Evolutionary conservation across 148 eudicot species (phyloP).

Genomic region (Camellia lanceoleosa): DNA sequence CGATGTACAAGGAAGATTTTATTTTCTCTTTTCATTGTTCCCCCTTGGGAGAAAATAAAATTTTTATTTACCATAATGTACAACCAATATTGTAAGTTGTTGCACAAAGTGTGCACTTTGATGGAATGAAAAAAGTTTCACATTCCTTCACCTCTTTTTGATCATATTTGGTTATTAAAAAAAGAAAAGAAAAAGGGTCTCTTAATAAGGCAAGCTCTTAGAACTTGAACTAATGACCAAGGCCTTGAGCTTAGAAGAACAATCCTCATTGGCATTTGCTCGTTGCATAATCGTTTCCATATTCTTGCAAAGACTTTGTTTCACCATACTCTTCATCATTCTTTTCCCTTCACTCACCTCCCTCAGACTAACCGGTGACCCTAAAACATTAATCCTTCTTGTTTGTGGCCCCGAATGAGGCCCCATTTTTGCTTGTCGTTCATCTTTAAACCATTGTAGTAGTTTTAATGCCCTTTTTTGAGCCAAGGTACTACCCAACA

Average conservation of each 20-base stretch:
- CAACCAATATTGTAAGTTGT: background rate
- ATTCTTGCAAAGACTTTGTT: conserved; percentile 70
- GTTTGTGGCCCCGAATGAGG: conserved; percentile 81
- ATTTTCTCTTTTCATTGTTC: no score
- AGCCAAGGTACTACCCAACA: conserved; percentile 74
- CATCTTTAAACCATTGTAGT: conserved; percentile 84
- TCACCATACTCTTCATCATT: conserved; percentile 78
- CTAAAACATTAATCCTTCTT: conserved; percentile 31
- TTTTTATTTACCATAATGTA: conserved; percentile 1
- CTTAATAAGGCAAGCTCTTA: conserved; percentile 84
- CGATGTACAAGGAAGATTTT: background rate
- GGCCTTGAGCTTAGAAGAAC: conserved; percentile 56
- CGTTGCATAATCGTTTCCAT: conserved; percentile 78
- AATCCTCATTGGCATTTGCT: conserved; percentile 55
- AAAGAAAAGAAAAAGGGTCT: no score
- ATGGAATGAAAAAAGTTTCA: background rate
- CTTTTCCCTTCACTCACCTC: conserved; percentile 56
- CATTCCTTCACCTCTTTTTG: background rate
- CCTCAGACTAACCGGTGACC: conserved; percentile 41
- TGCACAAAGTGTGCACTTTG: background rate
- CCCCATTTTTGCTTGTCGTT: conserved; percentile 49
- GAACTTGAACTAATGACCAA: conserved; percentile 82
- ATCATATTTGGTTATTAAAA: background rate
- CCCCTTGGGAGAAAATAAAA: background rate
- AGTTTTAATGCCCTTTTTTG: conserved; percentile 78